These are phyloP conservation scores for Malus hybrid DNA, from an alignment of 331 rosid species.

Conservation along the genomic window DNA sequence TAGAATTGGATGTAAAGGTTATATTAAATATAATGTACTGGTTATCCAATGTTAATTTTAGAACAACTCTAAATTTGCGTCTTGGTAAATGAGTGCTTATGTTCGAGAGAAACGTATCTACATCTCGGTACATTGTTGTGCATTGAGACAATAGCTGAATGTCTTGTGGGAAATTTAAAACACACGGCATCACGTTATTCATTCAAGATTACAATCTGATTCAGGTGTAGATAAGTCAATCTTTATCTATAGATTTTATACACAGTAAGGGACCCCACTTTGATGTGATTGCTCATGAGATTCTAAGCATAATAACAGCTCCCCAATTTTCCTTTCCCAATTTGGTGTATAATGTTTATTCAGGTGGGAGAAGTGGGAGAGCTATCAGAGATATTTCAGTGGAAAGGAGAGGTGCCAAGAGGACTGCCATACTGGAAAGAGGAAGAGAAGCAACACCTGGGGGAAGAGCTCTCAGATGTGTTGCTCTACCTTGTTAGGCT, in stretches of 20 bases:
- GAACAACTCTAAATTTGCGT: too few relatives aligned
- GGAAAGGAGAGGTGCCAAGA: conserved; percentile 56
- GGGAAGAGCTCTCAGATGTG: conserved; percentile 81
- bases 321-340: too few relatives aligned
- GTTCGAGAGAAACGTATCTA: too few relatives aligned
- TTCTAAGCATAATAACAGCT: too few relatives aligned
- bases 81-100: too few relatives aligned
- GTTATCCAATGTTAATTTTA: not conserved
- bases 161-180: too few relatives aligned
- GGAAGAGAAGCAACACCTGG: conserved; percentile 60
- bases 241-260: too few relatives aligned
- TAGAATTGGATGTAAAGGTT: not conserved
- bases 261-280: too few relatives aligned
- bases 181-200: too few relatives aligned
- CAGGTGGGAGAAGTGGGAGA: conserved; percentile 66
- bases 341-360: not conserved
- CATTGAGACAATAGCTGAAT: too few relatives aligned
- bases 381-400: conserved; percentile 53
- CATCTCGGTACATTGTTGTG: too few relatives aligned
- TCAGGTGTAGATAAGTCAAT: too few relatives aligned
- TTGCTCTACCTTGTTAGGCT: conserved; percentile 67
- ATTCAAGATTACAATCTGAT: rapidly evolving
- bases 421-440: conserved; percentile 51
- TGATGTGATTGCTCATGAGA: not conserved
- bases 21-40: not conserved